These are phyloP conservation scores for Tanacetum coccineum DNA, from an alignment of 129 eudicot genomes.

Conservation along the genomic window DNA sequence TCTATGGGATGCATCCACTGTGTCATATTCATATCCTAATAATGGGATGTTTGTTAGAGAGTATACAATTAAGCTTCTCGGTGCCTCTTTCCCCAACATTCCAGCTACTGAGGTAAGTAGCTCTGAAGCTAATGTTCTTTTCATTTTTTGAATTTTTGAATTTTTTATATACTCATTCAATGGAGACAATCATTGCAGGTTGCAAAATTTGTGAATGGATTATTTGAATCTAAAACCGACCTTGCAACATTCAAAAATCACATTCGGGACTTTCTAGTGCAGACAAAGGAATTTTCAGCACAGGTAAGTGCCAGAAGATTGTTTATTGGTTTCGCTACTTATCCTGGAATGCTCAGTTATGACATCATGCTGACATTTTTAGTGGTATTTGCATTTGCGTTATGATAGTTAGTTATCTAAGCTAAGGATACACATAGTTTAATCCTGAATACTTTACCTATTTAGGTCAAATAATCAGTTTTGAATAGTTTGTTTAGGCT, in stretches of 20 bases:
- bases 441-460: too few relatives aligned
- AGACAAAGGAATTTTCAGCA: constrained; percentile 92
- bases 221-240: constrained; percentile 72
- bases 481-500: too few relatives aligned
- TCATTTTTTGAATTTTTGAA: neutral
- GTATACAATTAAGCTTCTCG: constrained; percentile 80
- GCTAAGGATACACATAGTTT: too few relatives aligned
- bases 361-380: neutral
- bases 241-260: constrained; percentile 76
- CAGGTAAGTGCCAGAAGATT: constrained; percentile 46
- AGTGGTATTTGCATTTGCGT: too few relatives aligned
- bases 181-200: constrained; percentile 43
- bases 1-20: constrained; percentile 84
- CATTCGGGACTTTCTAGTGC: constrained; percentile 91
- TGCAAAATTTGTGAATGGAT: constrained; percentile 77
- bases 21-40: constrained; percentile 68
- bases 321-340: neutral
- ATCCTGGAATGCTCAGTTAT: neutral
- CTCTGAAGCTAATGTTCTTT: neutral
- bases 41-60: constrained; percentile 80
- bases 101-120: constrained; percentile 59
- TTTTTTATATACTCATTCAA: neutral
- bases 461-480: too few relatives aligned
- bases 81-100: constrained; percentile 97
- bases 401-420: too few relatives aligned